These are phyloP conservation scores for Entelexis sorbosivorans DNA, from an alignment of 1,139 yeast species.

Conservation along the genomic window DNA sequence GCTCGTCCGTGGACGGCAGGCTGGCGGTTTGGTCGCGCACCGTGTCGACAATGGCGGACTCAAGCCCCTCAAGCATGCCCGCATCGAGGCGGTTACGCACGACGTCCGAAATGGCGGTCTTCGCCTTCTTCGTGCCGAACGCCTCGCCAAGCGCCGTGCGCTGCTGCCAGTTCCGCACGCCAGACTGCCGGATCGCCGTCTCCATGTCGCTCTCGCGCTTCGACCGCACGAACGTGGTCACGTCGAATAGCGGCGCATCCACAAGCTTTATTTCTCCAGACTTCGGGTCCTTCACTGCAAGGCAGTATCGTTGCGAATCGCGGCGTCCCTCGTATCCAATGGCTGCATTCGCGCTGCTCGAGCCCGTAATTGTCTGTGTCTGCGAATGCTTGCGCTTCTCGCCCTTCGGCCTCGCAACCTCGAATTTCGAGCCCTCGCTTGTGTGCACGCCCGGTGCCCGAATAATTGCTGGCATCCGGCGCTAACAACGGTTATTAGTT, in stretches of 20 bases:
- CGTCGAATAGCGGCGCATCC: constrained; percentile 45
- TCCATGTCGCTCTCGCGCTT: constrained; percentile 20
- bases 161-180: constrained; percentile 24
- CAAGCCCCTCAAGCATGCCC: constrained; percentile 60
- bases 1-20: constrained; percentile 58
- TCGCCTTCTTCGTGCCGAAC: constrained; percentile 94
- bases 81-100: constrained; percentile 82
- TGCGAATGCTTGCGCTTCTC: constrained; percentile 36
- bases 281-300: constrained; percentile 60
- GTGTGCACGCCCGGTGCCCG: constrained; percentile 68
- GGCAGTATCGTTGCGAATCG: constrained; percentile 38
- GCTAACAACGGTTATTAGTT: neutral
- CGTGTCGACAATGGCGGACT: constrained; percentile 70
- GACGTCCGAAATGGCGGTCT: constrained; percentile 71
- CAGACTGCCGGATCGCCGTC: constrained; percentile 27
- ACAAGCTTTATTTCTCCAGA: constrained; percentile 49
- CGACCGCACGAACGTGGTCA: constrained; percentile 28
- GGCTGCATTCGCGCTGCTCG: constrained; percentile 39
- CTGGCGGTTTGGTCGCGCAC: constrained; percentile 60
- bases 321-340: constrained; percentile 59
- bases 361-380: constrained; percentile 48
- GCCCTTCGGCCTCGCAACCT: constrained; percentile 47
- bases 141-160: constrained; percentile 59
- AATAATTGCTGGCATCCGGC: constrained; percentile 28
- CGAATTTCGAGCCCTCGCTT: constrained; percentile 48